phyloP scores from a whole-genome alignment of 129 eudicot genomes.

The Helianthus annuus region DNA sequence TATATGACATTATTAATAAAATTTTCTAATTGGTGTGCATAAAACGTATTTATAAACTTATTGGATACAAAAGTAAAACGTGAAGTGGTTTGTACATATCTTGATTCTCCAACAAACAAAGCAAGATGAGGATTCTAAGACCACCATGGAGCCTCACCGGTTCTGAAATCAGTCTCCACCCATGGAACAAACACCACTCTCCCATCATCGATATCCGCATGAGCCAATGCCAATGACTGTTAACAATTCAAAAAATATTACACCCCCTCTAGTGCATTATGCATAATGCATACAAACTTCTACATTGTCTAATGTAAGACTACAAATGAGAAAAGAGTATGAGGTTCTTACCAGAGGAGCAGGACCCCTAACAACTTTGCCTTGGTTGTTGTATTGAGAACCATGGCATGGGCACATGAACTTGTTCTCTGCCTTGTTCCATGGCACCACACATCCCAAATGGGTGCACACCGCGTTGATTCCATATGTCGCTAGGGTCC shows the following conservation, averaged over 20 bases:
- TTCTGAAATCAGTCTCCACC: slow-evolving; percentile 92
- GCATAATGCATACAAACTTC: background rate
- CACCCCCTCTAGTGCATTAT: background rate
- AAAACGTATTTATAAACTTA: slow-evolving; percentile 27
- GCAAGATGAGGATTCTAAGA: slow-evolving; percentile 29
- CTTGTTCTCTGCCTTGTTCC: slow-evolving; percentile 96
- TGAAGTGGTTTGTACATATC: slow-evolving; percentile 36
- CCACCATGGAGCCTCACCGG: slow-evolving; percentile 98
- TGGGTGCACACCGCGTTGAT: slow-evolving; percentile 98
- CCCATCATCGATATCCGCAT: slow-evolving; percentile 86
- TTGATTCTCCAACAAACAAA: slow-evolving; percentile 7
- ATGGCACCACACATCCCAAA: slow-evolving; percentile 97
- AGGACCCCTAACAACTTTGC: slow-evolving; percentile 91
- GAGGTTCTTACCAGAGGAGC: slow-evolving; percentile 52
- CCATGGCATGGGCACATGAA: slow-evolving; percentile 99
- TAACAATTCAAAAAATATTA: background rate
- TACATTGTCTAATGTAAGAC: background rate
- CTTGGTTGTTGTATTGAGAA: slow-evolving; percentile 96
- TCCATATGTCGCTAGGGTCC: slow-evolving; percentile 85
- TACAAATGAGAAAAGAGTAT: background rate
- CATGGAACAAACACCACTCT: slow-evolving; percentile 92
- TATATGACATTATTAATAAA: background rate
- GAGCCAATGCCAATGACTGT: slow-evolving; percentile 98
- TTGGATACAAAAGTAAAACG: slow-evolving; percentile 22
- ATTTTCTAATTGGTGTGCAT: slow-evolving; percentile 2